These are phyloP conservation scores for Cutaneotrichosporon cyanovorans DNA, from an alignment of 1,284 basidiomycete genomes.

Conservation along the genomic window DNA sequence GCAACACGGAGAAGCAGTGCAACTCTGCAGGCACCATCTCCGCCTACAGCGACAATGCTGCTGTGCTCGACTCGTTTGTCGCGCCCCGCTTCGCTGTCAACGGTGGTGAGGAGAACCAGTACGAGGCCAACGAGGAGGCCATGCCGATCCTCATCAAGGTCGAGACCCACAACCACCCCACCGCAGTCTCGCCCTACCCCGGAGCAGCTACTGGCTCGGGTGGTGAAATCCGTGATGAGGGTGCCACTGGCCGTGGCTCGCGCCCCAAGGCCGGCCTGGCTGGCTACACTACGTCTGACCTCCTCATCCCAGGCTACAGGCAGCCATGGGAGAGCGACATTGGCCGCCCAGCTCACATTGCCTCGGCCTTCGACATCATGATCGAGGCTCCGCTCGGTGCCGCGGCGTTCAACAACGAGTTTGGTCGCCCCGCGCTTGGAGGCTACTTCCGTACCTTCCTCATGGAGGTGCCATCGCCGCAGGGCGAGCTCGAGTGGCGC, in stretches of 20 bases:
- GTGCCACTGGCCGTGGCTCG: conserved; percentile 87
- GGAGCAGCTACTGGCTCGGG: conserved; percentile 97
- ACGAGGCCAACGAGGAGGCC: conserved; percentile 55
- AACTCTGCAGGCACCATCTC: conserved; percentile 74
- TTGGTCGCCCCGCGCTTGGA: conserved; percentile 78
- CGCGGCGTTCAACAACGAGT: conserved; percentile 97
- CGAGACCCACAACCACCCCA: conserved; percentile 99
- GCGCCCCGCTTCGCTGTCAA: conserved; percentile 68
- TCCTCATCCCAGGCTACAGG: conserved; percentile 75
- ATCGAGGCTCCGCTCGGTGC: conserved; percentile 90
- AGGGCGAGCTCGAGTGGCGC: conserved; percentile 55
- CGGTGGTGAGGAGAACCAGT: conserved; percentile 48
- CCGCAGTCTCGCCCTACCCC: conserved; percentile 94
- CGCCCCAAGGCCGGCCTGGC: conserved; percentile 92
- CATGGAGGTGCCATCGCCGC: conserved; percentile 56
- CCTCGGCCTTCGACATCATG: conserved; percentile 94
- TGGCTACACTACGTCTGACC: conserved; percentile 92
- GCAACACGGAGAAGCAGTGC: conserved; percentile 78
- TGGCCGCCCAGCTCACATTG: conserved; percentile 84
- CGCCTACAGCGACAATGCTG: conserved; percentile 97
- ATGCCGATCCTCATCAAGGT: conserved; percentile 94
- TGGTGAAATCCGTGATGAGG: conserved; percentile 97
- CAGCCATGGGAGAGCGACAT: conserved; percentile 87
- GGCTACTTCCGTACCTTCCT: conserved; percentile 80
- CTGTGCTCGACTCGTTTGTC: conserved; percentile 75